phyloP scores from a whole-genome alignment of 768 basidiomycete species.

The Tricholoma sp. region DNA sequence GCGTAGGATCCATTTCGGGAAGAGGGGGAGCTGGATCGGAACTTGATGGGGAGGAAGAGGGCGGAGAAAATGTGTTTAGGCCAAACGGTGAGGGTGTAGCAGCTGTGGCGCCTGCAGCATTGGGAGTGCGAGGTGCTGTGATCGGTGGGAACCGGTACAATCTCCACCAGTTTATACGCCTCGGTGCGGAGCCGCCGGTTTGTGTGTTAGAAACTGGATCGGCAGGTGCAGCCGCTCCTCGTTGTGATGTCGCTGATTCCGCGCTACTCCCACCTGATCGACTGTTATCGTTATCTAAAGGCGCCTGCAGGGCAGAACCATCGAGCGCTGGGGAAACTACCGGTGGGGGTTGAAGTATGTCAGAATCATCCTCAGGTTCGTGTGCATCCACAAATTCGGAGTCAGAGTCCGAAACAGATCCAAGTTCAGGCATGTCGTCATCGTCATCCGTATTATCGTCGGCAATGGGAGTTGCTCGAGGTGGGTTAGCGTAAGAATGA shows the following conservation, averaged over 20 bases:
- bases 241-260: background rate
- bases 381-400: slow-evolving; percentile 29
- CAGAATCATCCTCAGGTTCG: slow-evolving; percentile 20
- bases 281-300: background rate
- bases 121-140: slow-evolving; percentile 23
- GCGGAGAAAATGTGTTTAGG: slow-evolving; percentile 7
- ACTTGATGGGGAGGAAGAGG: slow-evolving; percentile 5
- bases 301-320: background rate
- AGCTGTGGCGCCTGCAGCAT: slow-evolving; percentile 13
- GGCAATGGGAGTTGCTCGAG: background rate
- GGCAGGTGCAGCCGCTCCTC: background rate
- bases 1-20: slow-evolving; percentile 9
- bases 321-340: background rate
- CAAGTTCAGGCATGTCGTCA: slow-evolving; percentile 24
- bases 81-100: slow-evolving; percentile 8
- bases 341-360: background rate
- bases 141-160: slow-evolving; percentile 79
- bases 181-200: slow-evolving; percentile 20
- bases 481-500: background rate
- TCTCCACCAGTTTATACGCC: slow-evolving; percentile 76
- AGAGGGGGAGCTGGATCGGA: slow-evolving; percentile 1
- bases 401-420: slow-evolving; percentile 31
- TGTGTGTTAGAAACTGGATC: slow-evolving; percentile 2
- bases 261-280: background rate
- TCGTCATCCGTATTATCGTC: background rate